Percentiles rank a stretch among this genome's conserved stretches.
phyloP scores from a whole-genome alignment of 2,329 filamentous ascomycete genomes.

The Decorospora gaudefroyi region DNA sequence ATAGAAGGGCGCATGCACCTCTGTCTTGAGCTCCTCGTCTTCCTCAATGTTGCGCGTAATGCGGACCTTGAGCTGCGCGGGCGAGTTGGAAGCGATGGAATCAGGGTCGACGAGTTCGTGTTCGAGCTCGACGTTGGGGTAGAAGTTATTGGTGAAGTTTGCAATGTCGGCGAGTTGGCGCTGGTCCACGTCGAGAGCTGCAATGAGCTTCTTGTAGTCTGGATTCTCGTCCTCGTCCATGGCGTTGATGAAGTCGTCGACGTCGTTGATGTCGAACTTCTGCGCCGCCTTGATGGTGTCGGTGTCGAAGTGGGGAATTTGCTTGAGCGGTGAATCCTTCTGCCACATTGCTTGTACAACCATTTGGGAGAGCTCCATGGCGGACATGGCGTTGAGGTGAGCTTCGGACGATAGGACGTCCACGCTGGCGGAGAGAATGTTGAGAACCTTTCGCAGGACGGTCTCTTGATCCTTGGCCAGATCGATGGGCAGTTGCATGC shows the following conservation, averaged over 20 bases:
- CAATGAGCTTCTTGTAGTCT: slow-evolving; percentile 76
- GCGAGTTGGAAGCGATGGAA: slow-evolving; percentile 76
- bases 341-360: slow-evolving; percentile 99
- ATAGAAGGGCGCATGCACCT: slow-evolving; percentile 95
- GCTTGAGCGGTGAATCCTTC: slow-evolving; percentile 92
- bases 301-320: slow-evolving; percentile 91
- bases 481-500: slow-evolving; percentile 95
- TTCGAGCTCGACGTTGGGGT: slow-evolving; percentile 91
- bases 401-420: slow-evolving; percentile 96
- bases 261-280: slow-evolving; percentile 82
- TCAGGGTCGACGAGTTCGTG: slow-evolving; percentile 84
- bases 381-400: slow-evolving; percentile 94
- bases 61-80: slow-evolving; percentile 80
- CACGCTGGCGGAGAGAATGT: slow-evolving; percentile 86
- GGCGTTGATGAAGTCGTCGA: slow-evolving; percentile 97
- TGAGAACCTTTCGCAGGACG: slow-evolving; percentile 81
- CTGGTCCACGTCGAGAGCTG: slow-evolving; percentile 77
- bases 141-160: slow-evolving; percentile 92
- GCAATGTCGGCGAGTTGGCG: slow-evolving; percentile 86
- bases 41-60: slow-evolving; percentile 82
- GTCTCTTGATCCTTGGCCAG: slow-evolving; percentile 93
- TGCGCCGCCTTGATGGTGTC: slow-evolving; percentile 82
- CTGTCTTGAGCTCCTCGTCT: slow-evolving; percentile 73
- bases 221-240: slow-evolving; percentile 96
- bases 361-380: slow-evolving; percentile 99